Conservation (phyloP, 345 rosid genomes). For the Trapa incisa region DNA sequence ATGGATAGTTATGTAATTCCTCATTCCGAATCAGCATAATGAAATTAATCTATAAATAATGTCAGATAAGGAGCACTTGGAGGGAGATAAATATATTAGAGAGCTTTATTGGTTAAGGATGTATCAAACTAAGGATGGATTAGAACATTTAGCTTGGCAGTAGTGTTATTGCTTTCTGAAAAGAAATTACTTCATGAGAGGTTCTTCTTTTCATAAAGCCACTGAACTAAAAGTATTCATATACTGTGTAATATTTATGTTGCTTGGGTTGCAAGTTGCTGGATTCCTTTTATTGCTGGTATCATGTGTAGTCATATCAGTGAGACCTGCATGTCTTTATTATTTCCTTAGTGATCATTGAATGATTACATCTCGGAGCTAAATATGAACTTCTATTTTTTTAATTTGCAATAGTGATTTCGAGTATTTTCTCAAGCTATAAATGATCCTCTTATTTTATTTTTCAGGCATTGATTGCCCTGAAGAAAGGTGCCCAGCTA, state of each 20-base stretch:
- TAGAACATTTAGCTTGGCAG: too few species aligned
- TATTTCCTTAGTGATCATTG: not conserved
- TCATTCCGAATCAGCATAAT: not conserved
- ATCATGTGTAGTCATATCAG: not conserved
- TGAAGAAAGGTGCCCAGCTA: slow-evolving; percentile 90
- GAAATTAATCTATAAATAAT: not conserved
- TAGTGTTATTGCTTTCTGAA: too few species aligned
- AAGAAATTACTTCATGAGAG: not conserved
- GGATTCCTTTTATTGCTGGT: not conserved
- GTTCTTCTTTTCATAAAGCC: not conserved
- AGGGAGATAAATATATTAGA: not conserved
- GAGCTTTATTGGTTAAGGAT: too few species aligned
- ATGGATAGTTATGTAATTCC: too few species aligned
- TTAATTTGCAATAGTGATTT: not conserved
- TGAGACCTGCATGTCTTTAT: too few species aligned
- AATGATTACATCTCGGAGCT: not conserved
- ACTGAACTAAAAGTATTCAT: not conserved
- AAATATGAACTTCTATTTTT: not conserved
- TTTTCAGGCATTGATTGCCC: slow-evolving; percentile 70
- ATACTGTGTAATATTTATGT: not conserved
- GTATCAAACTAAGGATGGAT: too few species aligned
- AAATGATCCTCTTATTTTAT: not conserved
- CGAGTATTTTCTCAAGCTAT: not conserved
- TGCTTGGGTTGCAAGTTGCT: not conserved
- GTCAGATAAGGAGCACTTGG: too few species aligned